phyloP scores from a whole-genome alignment of 202 grass and related monocot genomes.

The Zoysia matrella region DNA sequence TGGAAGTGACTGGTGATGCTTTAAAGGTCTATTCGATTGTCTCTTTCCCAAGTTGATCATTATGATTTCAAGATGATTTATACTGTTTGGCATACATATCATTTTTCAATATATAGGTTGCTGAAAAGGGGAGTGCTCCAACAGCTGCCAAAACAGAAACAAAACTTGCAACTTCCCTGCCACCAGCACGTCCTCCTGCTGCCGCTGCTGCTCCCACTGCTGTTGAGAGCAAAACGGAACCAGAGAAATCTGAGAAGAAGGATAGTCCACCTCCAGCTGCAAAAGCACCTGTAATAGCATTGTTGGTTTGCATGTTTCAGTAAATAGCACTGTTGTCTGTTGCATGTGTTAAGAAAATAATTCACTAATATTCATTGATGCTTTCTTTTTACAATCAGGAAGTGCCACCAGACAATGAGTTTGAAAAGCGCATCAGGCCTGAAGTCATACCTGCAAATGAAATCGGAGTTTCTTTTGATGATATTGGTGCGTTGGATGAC shows the following conservation, averaged over 20 bases:
- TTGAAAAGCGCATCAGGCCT: slow-evolving; percentile 93
- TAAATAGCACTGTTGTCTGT: not conserved
- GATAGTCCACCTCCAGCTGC: slow-evolving; percentile 50
- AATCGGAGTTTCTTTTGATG: slow-evolving; percentile 94
- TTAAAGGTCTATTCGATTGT: slow-evolving; percentile 64
- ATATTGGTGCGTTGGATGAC: slow-evolving; percentile 91
- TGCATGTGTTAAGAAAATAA: slow-evolving; percentile 12
- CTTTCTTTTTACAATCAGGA: slow-evolving; percentile 52
- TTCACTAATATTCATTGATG: slow-evolving; percentile 1
- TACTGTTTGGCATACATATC: slow-evolving; percentile 19
- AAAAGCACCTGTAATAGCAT: slow-evolving; percentile 62
- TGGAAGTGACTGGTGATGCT: slow-evolving; percentile 47
- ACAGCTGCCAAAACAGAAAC: slow-evolving; percentile 64
- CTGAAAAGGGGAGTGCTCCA: slow-evolving; percentile 49
- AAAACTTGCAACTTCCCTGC: slow-evolving; percentile 58
- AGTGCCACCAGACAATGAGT: slow-evolving; percentile 81
- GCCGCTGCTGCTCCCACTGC: not conserved
- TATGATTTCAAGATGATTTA: not conserved
- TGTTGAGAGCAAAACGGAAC: slow-evolving; percentile 59
- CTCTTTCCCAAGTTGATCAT: not conserved
- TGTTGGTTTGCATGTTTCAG: not conserved
- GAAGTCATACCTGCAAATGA: slow-evolving; percentile 95
- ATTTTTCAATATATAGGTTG: slow-evolving; percentile 51
- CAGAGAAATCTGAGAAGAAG: slow-evolving; percentile 71
- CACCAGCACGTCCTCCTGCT: slow-evolving; percentile 32